Percentiles rank a stretch among this genome's conserved stretches.
phyloP scores from a whole-genome alignment of 2,329 filamentous ascomycete genomes.

The Fusarium burgessii region DNA sequence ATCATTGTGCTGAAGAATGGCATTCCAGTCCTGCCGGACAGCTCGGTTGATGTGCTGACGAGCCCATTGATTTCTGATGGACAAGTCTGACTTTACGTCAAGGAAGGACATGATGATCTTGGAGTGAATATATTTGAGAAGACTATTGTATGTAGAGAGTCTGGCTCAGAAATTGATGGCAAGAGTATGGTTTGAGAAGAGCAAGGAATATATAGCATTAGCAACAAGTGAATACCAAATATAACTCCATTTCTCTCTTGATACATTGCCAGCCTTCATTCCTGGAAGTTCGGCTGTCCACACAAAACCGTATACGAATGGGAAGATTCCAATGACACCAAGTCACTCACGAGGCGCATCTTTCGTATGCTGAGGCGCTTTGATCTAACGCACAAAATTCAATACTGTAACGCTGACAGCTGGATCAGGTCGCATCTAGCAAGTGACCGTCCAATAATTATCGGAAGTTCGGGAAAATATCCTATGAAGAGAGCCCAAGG shows the following conservation, averaged over 20 bases:
- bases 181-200: background rate
- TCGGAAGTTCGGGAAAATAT: background rate
- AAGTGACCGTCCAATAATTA: background rate
- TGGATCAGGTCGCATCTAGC: background rate
- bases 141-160: accelerated
- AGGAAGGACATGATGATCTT: background rate
- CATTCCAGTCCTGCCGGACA: slow-evolving; percentile 7
- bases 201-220: background rate
- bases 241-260: background rate
- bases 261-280: background rate
- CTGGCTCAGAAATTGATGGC: accelerated
- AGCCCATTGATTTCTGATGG: slow-evolving; percentile 14
- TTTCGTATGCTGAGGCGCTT: background rate
- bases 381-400: background rate
- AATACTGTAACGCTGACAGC: background rate
- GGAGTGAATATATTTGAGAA: too few relatives aligned
- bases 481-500: background rate
- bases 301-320: background rate
- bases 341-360: background rate
- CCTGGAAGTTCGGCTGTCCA: background rate
- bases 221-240: accelerated
- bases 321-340: background rate
- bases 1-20: too few relatives aligned
- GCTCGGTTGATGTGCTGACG: slow-evolving; percentile 1
- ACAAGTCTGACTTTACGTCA: background rate